Evolutionary conservation across 1,284 basidiomycete genomes (phyloP).

Genomic region (Stygiomarasmius scandens): DNA sequence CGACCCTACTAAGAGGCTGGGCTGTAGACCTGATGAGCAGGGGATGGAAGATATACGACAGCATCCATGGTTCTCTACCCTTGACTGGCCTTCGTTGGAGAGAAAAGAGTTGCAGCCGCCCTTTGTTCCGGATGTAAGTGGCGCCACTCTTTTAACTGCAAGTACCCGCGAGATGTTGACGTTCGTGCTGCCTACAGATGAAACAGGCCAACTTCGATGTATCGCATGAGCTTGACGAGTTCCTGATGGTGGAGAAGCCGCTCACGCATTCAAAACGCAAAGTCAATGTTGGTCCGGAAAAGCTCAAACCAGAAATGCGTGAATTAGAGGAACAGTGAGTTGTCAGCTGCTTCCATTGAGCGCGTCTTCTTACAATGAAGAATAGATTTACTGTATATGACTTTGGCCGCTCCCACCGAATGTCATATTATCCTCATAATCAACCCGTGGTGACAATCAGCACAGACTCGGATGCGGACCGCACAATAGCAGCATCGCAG

Average conservation of each 20-base stretch:
- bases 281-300: slow-evolving; percentile 78
- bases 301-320: slow-evolving; percentile 87
- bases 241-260: slow-evolving; percentile 95
- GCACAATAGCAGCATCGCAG: slow-evolving; percentile 24
- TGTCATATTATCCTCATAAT: slow-evolving; percentile 81
- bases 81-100: slow-evolving; percentile 83
- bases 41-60: slow-evolving; percentile 76
- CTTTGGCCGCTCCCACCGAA: slow-evolving; percentile 62
- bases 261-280: slow-evolving; percentile 93
- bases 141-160: not conserved
- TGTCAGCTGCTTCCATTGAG: not conserved
- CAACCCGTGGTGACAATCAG: slow-evolving; percentile 59
- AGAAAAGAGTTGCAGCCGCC: slow-evolving; percentile 80
- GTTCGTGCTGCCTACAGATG: slow-evolving; percentile 50
- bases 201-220: slow-evolving; percentile 98
- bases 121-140: slow-evolving; percentile 88
- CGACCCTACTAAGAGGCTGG: slow-evolving; percentile 79
- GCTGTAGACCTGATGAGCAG: slow-evolving; percentile 70
- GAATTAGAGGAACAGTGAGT: slow-evolving; percentile 92
- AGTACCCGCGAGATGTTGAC: slow-evolving; percentile 16
- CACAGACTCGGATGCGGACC: slow-evolving; percentile 41
- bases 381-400: slow-evolving; percentile 79
- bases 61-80: slow-evolving; percentile 84
- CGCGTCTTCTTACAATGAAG: not conserved
- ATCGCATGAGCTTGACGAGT: slow-evolving; percentile 95